Conservation (phyloP, 1,139 yeast genomes). For the Pichia kudriavzevii region DNA sequence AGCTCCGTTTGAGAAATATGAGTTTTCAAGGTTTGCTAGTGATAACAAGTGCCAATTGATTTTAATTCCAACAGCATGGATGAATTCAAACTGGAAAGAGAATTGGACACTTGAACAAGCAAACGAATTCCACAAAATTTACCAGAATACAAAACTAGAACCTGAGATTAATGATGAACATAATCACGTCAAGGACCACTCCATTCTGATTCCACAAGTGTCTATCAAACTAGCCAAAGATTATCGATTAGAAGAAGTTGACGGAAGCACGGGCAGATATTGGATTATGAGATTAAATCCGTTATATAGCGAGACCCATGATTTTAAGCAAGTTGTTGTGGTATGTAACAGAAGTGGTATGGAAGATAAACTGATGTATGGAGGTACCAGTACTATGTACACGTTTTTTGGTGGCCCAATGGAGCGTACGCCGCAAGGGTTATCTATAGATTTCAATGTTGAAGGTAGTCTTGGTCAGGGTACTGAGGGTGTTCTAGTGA, state of each 20-base stretch:
- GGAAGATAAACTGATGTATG: constrained; percentile 63
- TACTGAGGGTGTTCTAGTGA: constrained; percentile 50
- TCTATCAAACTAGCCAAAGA: constrained; percentile 8
- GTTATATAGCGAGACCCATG: constrained; percentile 23
- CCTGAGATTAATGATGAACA: constrained; percentile 14
- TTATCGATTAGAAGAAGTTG: constrained; percentile 16
- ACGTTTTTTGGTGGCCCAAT: constrained; percentile 34
- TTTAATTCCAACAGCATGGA: constrained; percentile 87
- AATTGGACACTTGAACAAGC: constrained; percentile 18
- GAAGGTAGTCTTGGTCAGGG: constrained; percentile 54
- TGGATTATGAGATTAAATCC: constrained; percentile 65
- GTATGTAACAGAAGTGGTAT: constrained; percentile 69
- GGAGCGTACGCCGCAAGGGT: constrained; percentile 7
- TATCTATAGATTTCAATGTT: constrained; percentile 31
- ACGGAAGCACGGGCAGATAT: constrained; percentile 31
- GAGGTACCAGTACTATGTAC: constrained; percentile 59
- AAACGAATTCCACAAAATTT: constrained; percentile 12
- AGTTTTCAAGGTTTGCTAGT: constrained; percentile 54
- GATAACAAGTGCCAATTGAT: constrained; percentile 46
- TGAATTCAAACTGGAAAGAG: constrained; percentile 32
- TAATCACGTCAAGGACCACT: constrained; percentile 5
- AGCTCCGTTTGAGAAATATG: constrained; percentile 70
- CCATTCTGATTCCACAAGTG: constrained; percentile 7
- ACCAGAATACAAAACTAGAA: constrained; percentile 7
- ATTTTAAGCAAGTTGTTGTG: constrained; percentile 30